Evolutionary conservation across 768 basidiomycete species (phyloP).

Genomic region (Rhodocollybia butyracea): DNA sequence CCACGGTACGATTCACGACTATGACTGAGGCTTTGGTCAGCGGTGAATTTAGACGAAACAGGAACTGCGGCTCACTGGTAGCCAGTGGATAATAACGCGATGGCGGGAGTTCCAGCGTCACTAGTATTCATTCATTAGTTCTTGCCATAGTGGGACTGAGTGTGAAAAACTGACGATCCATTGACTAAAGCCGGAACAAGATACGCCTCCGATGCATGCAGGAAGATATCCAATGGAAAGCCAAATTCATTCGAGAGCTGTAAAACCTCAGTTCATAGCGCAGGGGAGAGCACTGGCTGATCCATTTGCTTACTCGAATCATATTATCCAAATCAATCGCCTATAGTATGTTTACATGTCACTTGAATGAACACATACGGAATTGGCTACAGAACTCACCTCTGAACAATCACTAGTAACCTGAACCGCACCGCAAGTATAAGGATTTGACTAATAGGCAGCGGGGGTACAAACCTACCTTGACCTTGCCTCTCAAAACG

Average conservation of each 20-base stretch:
- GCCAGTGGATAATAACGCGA: conserved; percentile 80
- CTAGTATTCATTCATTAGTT: conserved; percentile 14
- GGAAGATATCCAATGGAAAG: conserved; percentile 78
- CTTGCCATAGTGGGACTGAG: not conserved
- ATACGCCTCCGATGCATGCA: conserved; percentile 88
- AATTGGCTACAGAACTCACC: conserved; percentile 22
- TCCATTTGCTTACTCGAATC: conserved; percentile 48
- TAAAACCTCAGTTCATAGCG: not conserved
- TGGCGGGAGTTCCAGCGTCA: conserved; percentile 58
- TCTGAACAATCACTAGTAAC: conserved; percentile 70
- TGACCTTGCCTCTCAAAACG: conserved; percentile 83
- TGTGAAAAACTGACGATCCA: conserved; percentile 46
- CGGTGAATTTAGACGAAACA: not conserved
- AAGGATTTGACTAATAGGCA: not conserved
- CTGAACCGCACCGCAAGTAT: conserved; percentile 24
- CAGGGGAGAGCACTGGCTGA: not conserved
- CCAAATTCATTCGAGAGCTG: conserved; percentile 90
- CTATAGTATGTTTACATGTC: not conserved
- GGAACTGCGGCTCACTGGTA: conserved; percentile 41
- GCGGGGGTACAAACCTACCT: conserved; percentile 37
- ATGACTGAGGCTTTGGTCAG: conserved; percentile 14
- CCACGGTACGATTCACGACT: conserved; percentile 65
- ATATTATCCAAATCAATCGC: conserved; percentile 65
- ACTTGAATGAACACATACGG: not conserved
- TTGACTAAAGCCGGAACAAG: conserved; percentile 84